Evolutionary conservation across 2,329 filamentous ascomycete species (phyloP), one percentile per base, ranked within the genome.

Genomic region (Botryotinia globosa): DNA sequence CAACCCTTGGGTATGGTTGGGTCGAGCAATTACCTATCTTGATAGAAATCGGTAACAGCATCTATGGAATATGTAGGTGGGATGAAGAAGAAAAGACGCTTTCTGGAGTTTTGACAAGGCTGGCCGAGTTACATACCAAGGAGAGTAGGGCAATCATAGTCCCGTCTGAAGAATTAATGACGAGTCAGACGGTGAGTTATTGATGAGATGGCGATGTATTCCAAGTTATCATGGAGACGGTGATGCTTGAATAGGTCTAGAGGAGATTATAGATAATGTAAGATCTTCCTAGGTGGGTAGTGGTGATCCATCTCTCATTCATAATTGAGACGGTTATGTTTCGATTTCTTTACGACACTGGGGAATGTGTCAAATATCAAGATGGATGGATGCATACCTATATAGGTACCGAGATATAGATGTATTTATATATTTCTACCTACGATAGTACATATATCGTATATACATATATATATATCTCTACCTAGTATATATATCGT

Each of bases 281-380:
- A n/a, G n/a, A n/a, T n/a, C n/a, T n/a, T n/a, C n/a, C 44, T 45
- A 9, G 44, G 44, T 20, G 1, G 44, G 44, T 20, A 22, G 20
- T 9, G 9, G 34, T 37, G 2, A 18, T 37, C 32, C 32, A 37
- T 58, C 58, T 3, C 29, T 44, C 25, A 20, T 63, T 54, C 45
- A 39, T 14, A 6, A 39, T 29, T 51, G 22, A 25, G 44, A 44
- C n/a, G 6, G 18, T 44, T 44, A 44, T 63, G n/a, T 18, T 48
- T 44, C 42, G 3, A 32, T 65, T 34, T 22, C 63, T 37, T 18
- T 7, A n/a, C 63, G 45, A 66, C 51, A 66, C 44, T 32, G 63
- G 63, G 63, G 63, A 66, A 51, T 39, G 20, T 66, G 64, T 56
- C 64, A 67, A 56, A 54, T 54, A 14, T 18, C 5, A 29, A 54